Evolutionary conservation across 1,284 basidiomycete species (phyloP).

Genomic region (Gymnopus androsaceus): DNA sequence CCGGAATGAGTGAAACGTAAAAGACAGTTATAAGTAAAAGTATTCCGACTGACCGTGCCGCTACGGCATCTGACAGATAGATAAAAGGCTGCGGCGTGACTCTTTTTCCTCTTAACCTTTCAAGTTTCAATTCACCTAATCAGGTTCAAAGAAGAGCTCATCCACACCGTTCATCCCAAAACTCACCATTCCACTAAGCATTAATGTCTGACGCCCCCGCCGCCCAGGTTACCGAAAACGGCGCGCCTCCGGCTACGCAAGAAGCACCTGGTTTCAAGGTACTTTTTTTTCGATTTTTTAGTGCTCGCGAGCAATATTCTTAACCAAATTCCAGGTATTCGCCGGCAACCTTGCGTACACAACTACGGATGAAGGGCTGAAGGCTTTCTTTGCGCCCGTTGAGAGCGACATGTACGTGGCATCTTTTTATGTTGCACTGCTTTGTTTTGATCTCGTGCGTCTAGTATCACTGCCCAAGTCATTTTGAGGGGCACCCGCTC

Average conservation of each 20-base stretch:
- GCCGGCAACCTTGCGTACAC: slow-evolving; percentile 86
- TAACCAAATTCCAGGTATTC: slow-evolving; percentile 82
- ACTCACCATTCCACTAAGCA: slow-evolving; percentile 55
- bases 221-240: slow-evolving; percentile 76
- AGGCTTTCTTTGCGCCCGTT: slow-evolving; percentile 83
- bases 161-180: slow-evolving; percentile 44
- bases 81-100: not conserved
- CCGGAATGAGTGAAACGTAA: too few relatives aligned
- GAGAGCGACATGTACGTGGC: slow-evolving; percentile 77
- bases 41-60: too few relatives aligned
- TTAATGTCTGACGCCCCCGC: slow-evolving; percentile 86
- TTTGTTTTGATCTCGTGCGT: slow-evolving; percentile 25
- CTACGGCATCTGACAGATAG: too few relatives aligned
- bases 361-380: slow-evolving; percentile 88
- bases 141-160: slow-evolving; percentile 66
- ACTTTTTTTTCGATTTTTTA: slow-evolving; percentile 23
- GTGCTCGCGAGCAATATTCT: slow-evolving; percentile 14
- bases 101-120: slow-evolving; percentile 51
- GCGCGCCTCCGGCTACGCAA: slow-evolving; percentile 71
- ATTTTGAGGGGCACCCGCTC: slow-evolving; percentile 80
- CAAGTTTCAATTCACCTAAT: slow-evolving; percentile 80
- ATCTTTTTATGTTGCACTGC: slow-evolving; percentile 36
- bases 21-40: too few relatives aligned
- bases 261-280: slow-evolving; percentile 80
- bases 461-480: slow-evolving; percentile 74